These are phyloP conservation scores for Pseudogymnoascus destructans DNA, from an alignment of 2,329 filamentous ascomycete genomes.

Conservation along the genomic window DNA sequence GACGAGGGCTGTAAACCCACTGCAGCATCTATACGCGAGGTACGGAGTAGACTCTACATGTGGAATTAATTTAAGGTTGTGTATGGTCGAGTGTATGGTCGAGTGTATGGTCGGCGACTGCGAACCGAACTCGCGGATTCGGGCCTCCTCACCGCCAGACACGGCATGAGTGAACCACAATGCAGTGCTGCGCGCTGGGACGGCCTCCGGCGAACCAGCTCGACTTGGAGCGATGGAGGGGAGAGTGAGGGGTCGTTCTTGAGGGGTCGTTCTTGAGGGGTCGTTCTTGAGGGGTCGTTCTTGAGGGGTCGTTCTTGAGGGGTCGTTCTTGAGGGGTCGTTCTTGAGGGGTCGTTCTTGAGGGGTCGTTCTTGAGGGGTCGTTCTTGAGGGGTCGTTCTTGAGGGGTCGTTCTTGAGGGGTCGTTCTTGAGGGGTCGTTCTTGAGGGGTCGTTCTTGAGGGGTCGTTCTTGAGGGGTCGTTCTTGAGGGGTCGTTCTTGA, in stretches of 20 bases:
- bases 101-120: not conserved
- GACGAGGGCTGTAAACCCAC: not conserved
- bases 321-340: slow-evolving; percentile 1
- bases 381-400: slow-evolving; percentile 1
- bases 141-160: not conserved
- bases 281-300: not conserved
- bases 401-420: slow-evolving; percentile 4
- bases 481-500: slow-evolving; percentile 2
- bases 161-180: not conserved
- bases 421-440: not conserved
- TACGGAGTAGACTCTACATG: not conserved
- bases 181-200: not conserved
- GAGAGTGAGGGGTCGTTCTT: not conserved
- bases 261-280: slow-evolving; percentile 4
- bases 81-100: not conserved
- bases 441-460: slow-evolving; percentile 1
- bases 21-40: not conserved
- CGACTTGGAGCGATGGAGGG: not conserved
- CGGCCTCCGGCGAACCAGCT: not conserved
- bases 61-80: slow-evolving; percentile 5
- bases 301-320: slow-evolving; percentile 1
- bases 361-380: not conserved
- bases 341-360: slow-evolving; percentile 2
- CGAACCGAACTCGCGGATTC: not conserved
- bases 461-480: slow-evolving; percentile 1